These are phyloP conservation scores for Dioscorea alata DNA, from an alignment of 106 monocot genomes.

Conservation along the genomic window DNA sequence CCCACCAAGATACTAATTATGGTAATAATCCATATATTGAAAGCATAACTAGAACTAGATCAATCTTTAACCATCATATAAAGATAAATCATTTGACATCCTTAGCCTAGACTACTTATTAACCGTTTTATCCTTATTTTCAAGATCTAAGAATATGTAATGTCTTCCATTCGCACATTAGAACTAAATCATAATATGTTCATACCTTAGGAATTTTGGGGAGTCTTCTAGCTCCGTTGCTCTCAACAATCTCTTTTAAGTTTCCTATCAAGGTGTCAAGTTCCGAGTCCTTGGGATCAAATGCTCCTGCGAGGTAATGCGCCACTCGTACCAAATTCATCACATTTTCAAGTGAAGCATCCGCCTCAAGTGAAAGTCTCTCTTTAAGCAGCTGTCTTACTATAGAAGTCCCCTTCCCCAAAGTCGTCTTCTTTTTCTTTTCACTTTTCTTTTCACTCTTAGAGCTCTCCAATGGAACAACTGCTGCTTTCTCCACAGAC, in stretches of 20 bases:
- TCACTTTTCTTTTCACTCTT: conserved; percentile 62
- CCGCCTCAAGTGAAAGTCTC: conserved; percentile 6
- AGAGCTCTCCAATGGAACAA: background rate
- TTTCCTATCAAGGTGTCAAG: conserved; percentile 39
- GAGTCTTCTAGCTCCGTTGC: conserved; percentile 90
- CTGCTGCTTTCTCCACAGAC: conserved; percentile 54
- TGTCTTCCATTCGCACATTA: too few relatives aligned
- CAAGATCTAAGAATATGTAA: too few relatives aligned
- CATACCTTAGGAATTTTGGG: conserved; percentile 99
- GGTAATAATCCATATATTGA: too few relatives aligned
- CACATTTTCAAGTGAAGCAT: conserved; percentile 19
- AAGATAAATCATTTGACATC: too few relatives aligned
- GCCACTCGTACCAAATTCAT: conserved; percentile 34
- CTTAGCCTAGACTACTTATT: too few relatives aligned
- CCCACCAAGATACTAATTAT: too few relatives aligned
- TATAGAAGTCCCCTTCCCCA: conserved; percentile 61
- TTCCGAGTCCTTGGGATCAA: conserved; percentile 56
- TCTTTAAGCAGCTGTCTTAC: conserved; percentile 57
- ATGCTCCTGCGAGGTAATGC: conserved; percentile 29
- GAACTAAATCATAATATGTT: background rate
- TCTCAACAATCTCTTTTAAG: conserved; percentile 89
- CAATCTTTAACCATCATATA: too few relatives aligned
- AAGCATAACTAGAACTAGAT: too few relatives aligned
- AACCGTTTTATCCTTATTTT: too few relatives aligned
- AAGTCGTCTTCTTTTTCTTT: conserved; percentile 79